Percentiles rank a stretch among this genome's conserved stretches.
These are phyloP conservation scores for Nymphaea colorata DNA, from an alignment of 164 flowering plant genomes.

Conservation along the genomic window DNA sequence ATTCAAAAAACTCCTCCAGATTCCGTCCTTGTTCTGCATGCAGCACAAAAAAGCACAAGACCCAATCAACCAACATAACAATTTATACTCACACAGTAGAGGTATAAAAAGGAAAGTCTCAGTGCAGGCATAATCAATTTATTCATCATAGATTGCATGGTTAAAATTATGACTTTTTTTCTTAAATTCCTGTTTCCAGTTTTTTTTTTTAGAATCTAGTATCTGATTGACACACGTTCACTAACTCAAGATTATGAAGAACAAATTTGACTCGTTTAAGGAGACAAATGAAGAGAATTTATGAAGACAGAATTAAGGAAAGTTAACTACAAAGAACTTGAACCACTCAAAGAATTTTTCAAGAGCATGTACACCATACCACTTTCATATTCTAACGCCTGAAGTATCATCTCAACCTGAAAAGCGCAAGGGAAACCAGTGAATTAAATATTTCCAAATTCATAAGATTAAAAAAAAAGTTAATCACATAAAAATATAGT, in stretches of 20 bases:
- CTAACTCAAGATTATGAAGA: no score
- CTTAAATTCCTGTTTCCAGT: no score
- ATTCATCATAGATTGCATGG: neutral
- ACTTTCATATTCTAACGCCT: conserved; percentile 85
- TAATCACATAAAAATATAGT: no score
- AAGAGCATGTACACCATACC: conserved; percentile 26
- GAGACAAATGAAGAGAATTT: no score
- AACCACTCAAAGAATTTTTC: no score
- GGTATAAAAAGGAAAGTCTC: neutral
- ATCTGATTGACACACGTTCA: no score
- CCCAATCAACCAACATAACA: neutral
- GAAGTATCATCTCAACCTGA: conserved; percentile 97
- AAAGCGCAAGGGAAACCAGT: conserved; percentile 7
- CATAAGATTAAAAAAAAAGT: no score
- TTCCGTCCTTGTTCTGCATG: conserved; percentile 77
- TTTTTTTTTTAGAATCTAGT: no score
- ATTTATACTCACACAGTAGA: no score
- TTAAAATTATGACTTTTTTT: neutral
- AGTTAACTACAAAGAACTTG: no score
- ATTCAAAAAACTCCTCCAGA: conserved; percentile 80
- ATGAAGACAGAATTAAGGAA: no score
- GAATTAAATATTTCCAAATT: neutral
- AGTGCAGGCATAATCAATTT: neutral
- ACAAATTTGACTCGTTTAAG: no score
- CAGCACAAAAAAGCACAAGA: conserved; percentile 9